These are phyloP conservation scores for Medicago arabica DNA, from an alignment of 306 rosid genomes.

Conservation along the genomic window DNA sequence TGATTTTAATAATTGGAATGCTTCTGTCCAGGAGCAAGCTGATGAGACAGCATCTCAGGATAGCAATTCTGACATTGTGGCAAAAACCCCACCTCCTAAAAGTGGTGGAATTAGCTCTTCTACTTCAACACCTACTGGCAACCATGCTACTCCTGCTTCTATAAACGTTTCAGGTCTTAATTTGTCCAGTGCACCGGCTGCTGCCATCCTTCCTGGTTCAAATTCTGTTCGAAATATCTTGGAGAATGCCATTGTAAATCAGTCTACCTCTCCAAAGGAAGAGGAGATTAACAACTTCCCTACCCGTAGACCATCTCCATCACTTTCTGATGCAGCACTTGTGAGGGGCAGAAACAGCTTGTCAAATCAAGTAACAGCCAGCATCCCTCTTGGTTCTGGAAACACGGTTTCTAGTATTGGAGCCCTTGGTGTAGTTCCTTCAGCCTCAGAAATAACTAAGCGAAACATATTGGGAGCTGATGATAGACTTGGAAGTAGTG, in stretches of 20 bases:
- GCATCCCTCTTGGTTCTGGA: slow-evolving; percentile 66
- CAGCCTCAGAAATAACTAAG: slow-evolving; percentile 74
- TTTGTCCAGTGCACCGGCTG: slow-evolving; percentile 57
- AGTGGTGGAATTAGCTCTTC: slow-evolving; percentile 62
- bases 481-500: slow-evolving; percentile 84
- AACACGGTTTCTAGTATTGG: slow-evolving; percentile 67
- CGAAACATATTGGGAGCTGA: slow-evolving; percentile 79
- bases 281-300: slow-evolving; percentile 78
- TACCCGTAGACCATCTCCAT: slow-evolving; percentile 83
- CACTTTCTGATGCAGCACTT: slow-evolving; percentile 79
- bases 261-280: slow-evolving; percentile 71
- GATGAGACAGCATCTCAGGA: slow-evolving; percentile 86
- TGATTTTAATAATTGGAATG: slow-evolving; percentile 48
- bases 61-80: slow-evolving; percentile 65
- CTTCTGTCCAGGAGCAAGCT: slow-evolving; percentile 76
- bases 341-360: slow-evolving; percentile 72
- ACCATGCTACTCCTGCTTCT: slow-evolving; percentile 57
- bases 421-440: slow-evolving; percentile 69
- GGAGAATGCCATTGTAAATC: slow-evolving; percentile 63
- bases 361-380: slow-evolving; percentile 66
- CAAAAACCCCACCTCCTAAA: slow-evolving; percentile 86
- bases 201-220: slow-evolving; percentile 59
- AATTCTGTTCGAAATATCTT: slow-evolving; percentile 57
- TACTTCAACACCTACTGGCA: slow-evolving; percentile 68
- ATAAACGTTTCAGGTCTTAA: slow-evolving; percentile 61